Evolutionary conservation across 352 stramenopile genomes (phyloP).

Genomic region (Pythium monospermum): DNA sequence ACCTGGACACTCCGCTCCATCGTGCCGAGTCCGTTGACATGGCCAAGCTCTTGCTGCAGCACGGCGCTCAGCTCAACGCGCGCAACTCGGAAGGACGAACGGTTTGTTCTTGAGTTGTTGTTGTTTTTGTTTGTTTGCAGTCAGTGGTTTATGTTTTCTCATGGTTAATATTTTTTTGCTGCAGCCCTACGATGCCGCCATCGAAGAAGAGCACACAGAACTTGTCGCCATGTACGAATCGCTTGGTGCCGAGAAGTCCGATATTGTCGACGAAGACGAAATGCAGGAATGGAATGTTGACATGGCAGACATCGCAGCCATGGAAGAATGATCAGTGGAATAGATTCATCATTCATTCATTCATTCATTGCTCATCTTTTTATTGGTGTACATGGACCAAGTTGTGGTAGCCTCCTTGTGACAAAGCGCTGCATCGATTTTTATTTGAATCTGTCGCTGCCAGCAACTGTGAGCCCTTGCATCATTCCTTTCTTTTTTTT

Average conservation of each 20-base stretch:
- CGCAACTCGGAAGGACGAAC: conserved; percentile 30
- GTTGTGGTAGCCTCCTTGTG: no score
- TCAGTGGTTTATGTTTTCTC: background rate
- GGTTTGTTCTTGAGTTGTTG: conserved; percentile 2
- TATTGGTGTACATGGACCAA: no score
- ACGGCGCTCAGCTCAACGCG: conserved; percentile 29
- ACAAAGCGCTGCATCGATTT: no score
- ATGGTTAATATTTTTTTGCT: no score
- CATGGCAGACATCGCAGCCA: conserved; percentile 15
- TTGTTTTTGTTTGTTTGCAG: background rate
- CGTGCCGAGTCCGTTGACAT: conserved; percentile 25
- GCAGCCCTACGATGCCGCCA: conserved; percentile 29
- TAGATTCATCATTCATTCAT: no score
- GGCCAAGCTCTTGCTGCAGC: conserved; percentile 26
- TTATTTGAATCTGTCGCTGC: no score
- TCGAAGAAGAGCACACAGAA: conserved; percentile 30
- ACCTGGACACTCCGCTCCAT: conserved; percentile 30
- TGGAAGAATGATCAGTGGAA: conserved; percentile 17
- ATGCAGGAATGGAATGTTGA: conserved; percentile 17
- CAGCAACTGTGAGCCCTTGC: no score
- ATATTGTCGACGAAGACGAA: conserved; percentile 17
- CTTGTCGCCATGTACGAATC: conserved; percentile 25
- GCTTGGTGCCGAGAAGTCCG: conserved; percentile 27
- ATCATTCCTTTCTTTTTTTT: no score
- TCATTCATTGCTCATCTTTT: no score